Evolutionary conservation across 2,329 filamentous ascomycete genomes (phyloP).

Genomic region (Oidium heveae): DNA sequence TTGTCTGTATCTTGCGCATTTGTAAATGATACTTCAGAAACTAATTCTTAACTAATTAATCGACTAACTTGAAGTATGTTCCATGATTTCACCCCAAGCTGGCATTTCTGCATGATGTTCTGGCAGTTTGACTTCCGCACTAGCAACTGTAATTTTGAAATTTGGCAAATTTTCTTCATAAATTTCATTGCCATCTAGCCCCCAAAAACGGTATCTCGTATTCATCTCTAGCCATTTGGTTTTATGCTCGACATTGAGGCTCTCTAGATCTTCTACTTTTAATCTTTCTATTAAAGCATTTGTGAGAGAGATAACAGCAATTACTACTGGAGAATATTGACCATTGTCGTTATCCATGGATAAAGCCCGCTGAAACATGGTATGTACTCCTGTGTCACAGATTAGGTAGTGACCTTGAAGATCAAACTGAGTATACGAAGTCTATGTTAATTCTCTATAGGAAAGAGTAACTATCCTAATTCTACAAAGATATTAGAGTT

Average conservation of each 20-base stretch:
- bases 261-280: constrained; percentile 11
- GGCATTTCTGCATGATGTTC: constrained; percentile 3
- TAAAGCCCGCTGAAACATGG: constrained; percentile 15
- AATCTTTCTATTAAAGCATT: constrained; percentile 16
- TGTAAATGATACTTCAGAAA: no score
- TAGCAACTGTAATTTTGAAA: constrained; percentile 9
- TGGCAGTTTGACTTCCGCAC: constrained; percentile 5
- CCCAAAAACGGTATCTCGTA: constrained; percentile 9
- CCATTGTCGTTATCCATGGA: constrained; percentile 3
- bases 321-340: constrained; percentile 12
- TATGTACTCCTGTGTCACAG: constrained; percentile 11
- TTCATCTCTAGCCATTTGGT: constrained; percentile 9
- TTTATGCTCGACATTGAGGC: constrained; percentile 7
- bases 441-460: no score
- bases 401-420: no score
- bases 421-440: no score
- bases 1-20: no score
- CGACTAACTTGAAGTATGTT: no score
- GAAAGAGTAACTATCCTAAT: no score
- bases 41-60: no score
- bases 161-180: constrained; percentile 6
- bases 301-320: constrained; percentile 21
- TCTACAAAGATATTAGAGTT: no score
- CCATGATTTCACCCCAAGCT: constrained; percentile 4
- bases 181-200: constrained; percentile 6